Evolutionary conservation across 192 early-diverging fungal species (phyloP).

Genomic region (Entomortierella lignicola): DNA sequence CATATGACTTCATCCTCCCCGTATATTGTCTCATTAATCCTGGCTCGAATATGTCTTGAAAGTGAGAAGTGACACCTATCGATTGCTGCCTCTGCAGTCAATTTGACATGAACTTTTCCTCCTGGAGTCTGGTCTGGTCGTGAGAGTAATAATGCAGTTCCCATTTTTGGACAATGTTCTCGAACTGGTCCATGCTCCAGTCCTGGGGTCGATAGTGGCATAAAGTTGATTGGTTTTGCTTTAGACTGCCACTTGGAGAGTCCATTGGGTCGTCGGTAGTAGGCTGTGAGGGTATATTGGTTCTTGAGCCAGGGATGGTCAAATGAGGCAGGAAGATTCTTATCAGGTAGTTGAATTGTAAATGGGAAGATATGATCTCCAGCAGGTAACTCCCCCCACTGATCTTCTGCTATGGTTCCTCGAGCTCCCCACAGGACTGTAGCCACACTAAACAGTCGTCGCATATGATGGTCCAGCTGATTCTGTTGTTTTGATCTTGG

Average conservation of each 20-base stretch:
- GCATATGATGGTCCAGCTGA: constrained; percentile 49
- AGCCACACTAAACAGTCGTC: constrained; percentile 50
- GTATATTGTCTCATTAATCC: constrained; percentile 49
- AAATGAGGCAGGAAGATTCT: constrained; percentile 53
- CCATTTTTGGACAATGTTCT: constrained; percentile 52
- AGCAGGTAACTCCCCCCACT: constrained; percentile 44
- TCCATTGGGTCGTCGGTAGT: constrained; percentile 51
- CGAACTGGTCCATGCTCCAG: constrained; percentile 50
- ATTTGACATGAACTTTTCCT: constrained; percentile 41
- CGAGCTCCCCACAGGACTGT: constrained; percentile 53
- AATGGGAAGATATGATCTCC: constrained; percentile 55
- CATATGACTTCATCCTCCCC: constrained; percentile 52
- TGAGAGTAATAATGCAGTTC: constrained; percentile 39
- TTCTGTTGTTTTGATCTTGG: constrained; percentile 53
- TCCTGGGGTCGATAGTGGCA: constrained; percentile 48
- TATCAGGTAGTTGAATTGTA: constrained; percentile 51
- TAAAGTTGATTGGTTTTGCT: constrained; percentile 51
- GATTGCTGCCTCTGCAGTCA: constrained; percentile 47
- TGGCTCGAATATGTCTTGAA: constrained; percentile 45
- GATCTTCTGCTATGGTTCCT: constrained; percentile 36
- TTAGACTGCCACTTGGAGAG: constrained; percentile 54
- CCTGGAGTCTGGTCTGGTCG: constrained; percentile 46
- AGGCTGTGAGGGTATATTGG: constrained; percentile 49
- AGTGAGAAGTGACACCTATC: constrained; percentile 50
- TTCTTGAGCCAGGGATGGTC: constrained; percentile 57